Percentiles rank a stretch among this genome's conserved stretches.
These are phyloP conservation scores for Xanthoconium stramineum DNA, from an alignment of 768 basidiomycete genomes.

Conservation along the genomic window DNA sequence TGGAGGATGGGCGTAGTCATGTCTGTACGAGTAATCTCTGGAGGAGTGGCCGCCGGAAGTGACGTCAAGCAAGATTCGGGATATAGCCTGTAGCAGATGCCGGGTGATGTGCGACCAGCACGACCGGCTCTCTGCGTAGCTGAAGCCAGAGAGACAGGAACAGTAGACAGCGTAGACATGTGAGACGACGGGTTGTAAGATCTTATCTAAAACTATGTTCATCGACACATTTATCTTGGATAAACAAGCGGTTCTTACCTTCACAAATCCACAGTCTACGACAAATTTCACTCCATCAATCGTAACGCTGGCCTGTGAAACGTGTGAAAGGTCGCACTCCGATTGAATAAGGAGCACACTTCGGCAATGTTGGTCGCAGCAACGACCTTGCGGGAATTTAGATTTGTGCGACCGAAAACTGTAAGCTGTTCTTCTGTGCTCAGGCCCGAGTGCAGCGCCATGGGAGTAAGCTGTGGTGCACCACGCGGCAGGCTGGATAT, in stretches of 20 bases:
- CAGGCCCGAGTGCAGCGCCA: conserved; percentile 88
- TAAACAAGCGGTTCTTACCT: conserved; percentile 47
- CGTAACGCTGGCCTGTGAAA: conserved; percentile 81
- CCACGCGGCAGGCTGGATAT: conserved; percentile 46
- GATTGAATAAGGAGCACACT: conserved; percentile 36
- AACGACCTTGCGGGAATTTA: conserved; percentile 82
- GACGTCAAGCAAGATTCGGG: conserved; percentile 56
- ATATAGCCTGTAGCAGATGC: conserved; percentile 91
- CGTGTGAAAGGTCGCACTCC: not conserved
- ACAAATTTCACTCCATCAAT: conserved; percentile 96
- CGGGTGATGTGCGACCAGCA: conserved; percentile 90
- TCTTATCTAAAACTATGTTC: conserved; percentile 57
- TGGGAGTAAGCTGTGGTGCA: conserved; percentile 55
- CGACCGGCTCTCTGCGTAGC: conserved; percentile 92
- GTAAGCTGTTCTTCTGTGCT: conserved; percentile 83
- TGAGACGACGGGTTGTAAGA: conserved; percentile 85
- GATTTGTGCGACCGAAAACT: conserved; percentile 77
- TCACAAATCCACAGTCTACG: conserved; percentile 92
- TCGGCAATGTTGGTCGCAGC: conserved; percentile 97
- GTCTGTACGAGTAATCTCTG: conserved; percentile 90
- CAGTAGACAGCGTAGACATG: conserved; percentile 78
- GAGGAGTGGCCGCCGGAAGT: conserved; percentile 69
- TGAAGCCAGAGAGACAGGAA: conserved; percentile 84
- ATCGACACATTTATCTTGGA: not conserved
- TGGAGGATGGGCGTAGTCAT: conserved; percentile 90